Evolutionary conservation across 805 yeast species (phyloP).

Genomic region (Myxozyma neotropica): DNA sequence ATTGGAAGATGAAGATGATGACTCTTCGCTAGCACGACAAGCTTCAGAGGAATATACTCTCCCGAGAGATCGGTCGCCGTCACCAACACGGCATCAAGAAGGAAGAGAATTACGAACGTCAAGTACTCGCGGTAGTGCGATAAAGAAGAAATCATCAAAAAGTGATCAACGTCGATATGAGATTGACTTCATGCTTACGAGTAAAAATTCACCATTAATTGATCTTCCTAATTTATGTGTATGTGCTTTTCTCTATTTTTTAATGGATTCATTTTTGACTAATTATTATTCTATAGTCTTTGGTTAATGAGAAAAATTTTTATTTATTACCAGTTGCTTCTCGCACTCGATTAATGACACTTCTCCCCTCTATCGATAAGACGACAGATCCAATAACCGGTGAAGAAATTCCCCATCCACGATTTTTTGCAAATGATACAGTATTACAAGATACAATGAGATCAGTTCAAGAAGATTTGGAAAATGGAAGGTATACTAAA

Average conservation of each 20-base stretch:
- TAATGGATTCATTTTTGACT: background rate
- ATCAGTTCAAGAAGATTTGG: background rate
- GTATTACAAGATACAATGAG: slow-evolving; percentile 3
- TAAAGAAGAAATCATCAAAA: background rate
- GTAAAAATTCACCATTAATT: slow-evolving; percentile 5
- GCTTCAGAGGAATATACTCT: no score
- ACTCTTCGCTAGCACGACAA: no score
- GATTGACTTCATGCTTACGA: slow-evolving; percentile 6
- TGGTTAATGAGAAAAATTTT: background rate
- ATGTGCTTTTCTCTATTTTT: background rate
- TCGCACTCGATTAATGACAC: background rate
- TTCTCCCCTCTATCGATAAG: slow-evolving; percentile 4
- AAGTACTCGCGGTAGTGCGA: no score
- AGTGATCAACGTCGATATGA: background rate
- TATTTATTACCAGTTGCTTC: background rate
- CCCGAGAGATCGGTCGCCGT: no score
- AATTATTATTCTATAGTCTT: background rate
- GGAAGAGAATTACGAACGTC: no score
- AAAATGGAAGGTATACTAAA: slow-evolving; percentile 1
- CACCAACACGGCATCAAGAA: no score
- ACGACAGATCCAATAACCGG: background rate
- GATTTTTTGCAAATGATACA: background rate
- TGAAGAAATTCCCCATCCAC: background rate
- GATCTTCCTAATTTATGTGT: slow-evolving; percentile 1
- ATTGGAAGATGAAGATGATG: no score